Evolutionary conservation across 176 grass and related monocot genomes (phyloP).

Genomic region (Rhipidocladum racemiflorum): DNA sequence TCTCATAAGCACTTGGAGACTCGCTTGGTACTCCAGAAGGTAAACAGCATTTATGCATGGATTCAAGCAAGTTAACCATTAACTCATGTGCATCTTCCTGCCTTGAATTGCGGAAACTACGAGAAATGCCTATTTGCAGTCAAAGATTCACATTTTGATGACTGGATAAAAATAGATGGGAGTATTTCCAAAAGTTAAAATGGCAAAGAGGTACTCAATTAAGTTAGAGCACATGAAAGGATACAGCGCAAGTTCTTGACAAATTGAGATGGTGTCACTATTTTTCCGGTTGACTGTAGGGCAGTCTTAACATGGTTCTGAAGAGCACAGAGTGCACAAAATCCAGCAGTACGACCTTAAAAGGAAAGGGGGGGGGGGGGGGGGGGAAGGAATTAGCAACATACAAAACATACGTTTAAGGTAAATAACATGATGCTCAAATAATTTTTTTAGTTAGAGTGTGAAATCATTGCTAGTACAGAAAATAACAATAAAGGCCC

Average conservation of each 20-base stretch:
- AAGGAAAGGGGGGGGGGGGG: neutral
- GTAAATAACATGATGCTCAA: neutral
- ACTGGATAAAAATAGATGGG: neutral
- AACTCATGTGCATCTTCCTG: conserved; percentile 98
- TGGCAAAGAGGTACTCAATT: neutral
- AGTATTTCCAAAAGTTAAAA: neutral
- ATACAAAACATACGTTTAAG: neutral
- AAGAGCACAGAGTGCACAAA: conserved; percentile 97
- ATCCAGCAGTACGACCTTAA: conserved; percentile 75
- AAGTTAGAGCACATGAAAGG: conserved; percentile 36
- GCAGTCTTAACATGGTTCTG: conserved; percentile 88
- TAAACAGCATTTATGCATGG: conserved; percentile 97
- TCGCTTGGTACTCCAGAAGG: conserved; percentile 81
- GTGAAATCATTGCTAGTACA: neutral
- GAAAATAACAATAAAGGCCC: neutral
- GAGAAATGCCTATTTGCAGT: conserved; percentile 74
- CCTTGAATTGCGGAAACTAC: conserved; percentile 81
- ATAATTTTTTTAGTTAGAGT: neutral
- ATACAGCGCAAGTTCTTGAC: conserved; percentile 94
- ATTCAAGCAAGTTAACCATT: conserved; percentile 98
- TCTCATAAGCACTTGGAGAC: conserved; percentile 89
- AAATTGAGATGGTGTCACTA: conserved; percentile 68
- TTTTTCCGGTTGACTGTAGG: conserved; percentile 85
- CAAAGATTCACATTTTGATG: conserved; percentile 34
- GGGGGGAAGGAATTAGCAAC: conserved; percentile 17